A percentile compares a stretch with the other conserved stretches of the same genome.
Conservation (phyloP, 257 asterid genomes). For the Plantago ovata region DNA sequence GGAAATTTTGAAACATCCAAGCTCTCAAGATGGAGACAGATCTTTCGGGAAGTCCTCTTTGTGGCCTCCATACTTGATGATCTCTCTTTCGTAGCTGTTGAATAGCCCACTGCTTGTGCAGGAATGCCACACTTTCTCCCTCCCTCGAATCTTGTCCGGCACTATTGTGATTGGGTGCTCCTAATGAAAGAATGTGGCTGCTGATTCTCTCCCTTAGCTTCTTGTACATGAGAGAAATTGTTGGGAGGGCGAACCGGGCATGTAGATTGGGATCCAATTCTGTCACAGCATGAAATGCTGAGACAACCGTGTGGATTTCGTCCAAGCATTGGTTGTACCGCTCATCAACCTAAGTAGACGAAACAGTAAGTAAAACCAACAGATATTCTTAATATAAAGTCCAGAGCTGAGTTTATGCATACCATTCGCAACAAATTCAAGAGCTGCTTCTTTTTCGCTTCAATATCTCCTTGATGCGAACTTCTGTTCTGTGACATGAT, state of each 20-base stretch:
- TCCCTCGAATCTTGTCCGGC: constrained; percentile 14
- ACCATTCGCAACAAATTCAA: constrained; percentile 71
- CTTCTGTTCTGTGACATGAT: constrained; percentile 18
- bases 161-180: constrained; percentile 20
- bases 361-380: background rate
- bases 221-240: constrained; percentile 58
- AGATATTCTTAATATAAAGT: background rate
- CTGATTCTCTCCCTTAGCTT: constrained; percentile 70
- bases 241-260: constrained; percentile 72
- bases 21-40: constrained; percentile 89
- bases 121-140: constrained; percentile 37
- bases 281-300: constrained; percentile 79
- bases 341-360: constrained; percentile 60
- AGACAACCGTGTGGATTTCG: constrained; percentile 70
- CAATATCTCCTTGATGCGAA: constrained; percentile 31
- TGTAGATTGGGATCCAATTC: constrained; percentile 75
- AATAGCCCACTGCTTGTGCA: constrained; percentile 81
- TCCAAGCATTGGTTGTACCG: constrained; percentile 75
- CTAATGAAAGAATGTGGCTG: constrained; percentile 62
- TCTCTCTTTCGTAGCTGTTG: constrained; percentile 79
- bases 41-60: constrained; percentile 88
- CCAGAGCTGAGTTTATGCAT: constrained; percentile 9
- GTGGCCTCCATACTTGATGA: constrained; percentile 87
- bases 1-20: constrained; percentile 97
- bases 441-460: constrained; percentile 57